Evolutionary conservation across 805 yeast genomes (phyloP).

Genomic region (Candida glaebosa): DNA sequence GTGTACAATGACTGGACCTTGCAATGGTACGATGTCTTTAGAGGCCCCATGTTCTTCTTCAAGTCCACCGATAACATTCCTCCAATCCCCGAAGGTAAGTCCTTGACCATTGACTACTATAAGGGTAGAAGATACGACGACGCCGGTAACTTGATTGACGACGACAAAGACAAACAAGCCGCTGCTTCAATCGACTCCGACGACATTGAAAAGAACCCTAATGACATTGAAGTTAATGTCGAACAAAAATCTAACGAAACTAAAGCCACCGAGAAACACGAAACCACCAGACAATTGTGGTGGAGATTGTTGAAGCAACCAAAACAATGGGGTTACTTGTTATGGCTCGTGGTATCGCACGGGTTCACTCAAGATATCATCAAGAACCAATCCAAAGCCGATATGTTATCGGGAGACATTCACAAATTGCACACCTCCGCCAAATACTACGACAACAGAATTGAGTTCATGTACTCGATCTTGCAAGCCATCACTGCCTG

Average conservation of each 20-base stretch:
- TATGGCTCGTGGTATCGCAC: constrained; percentile 49
- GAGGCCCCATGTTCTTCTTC: constrained; percentile 58
- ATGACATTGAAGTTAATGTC: constrained; percentile 6
- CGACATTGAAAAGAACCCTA: constrained; percentile 6
- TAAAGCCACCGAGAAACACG: constrained; percentile 13
- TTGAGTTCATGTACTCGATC: constrained; percentile 65
- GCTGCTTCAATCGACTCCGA: constrained; percentile 7
- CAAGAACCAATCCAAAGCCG: constrained; percentile 39
- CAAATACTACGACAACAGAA: constrained; percentile 65
- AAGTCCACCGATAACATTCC: constrained; percentile 56
- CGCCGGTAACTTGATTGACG: constrained; percentile 9
- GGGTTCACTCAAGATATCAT: constrained; percentile 69
- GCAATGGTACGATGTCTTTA: constrained; percentile 49
- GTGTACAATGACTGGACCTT: constrained; percentile 66
- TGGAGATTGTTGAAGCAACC: constrained; percentile 42
- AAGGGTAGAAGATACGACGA: constrained; percentile 49
- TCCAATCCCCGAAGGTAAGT: constrained; percentile 60
- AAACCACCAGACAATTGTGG: constrained; percentile 41
- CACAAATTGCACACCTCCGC: constrained; percentile 52
- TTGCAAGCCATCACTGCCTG: constrained; percentile 71
- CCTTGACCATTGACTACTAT: constrained; percentile 61
- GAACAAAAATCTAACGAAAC: constrained; percentile 7
- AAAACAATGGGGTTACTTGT: constrained; percentile 49
- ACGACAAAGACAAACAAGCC: constrained; percentile 2
- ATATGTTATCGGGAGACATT: constrained; percentile 45